Evolutionary conservation across 495 filamentous ascomycete genomes (phyloP).

Genomic region (Penicilliopsis zonata): DNA sequence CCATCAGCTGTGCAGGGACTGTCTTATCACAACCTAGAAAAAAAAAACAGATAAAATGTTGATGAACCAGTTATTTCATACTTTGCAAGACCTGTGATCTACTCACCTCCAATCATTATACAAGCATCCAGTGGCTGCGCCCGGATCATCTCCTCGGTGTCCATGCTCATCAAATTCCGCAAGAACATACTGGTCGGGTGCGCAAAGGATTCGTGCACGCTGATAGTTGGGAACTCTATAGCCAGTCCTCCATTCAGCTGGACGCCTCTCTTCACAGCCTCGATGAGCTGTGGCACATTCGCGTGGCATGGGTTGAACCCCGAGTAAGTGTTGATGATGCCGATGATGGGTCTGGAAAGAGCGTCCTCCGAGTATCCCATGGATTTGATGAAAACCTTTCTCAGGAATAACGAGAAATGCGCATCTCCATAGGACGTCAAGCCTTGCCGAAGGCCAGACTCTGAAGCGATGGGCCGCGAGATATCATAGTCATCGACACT

Average conservation of each 20-base stretch:
- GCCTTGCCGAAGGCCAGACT: constrained; percentile 42
- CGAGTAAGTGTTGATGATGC: constrained; percentile 55
- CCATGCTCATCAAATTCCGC: constrained; percentile 60
- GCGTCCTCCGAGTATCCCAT: constrained; percentile 56
- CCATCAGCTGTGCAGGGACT: constrained; percentile 56
- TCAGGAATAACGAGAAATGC: constrained; percentile 57
- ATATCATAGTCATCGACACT: constrained; percentile 39
- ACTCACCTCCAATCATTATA: constrained; percentile 51
- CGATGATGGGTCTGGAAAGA: constrained; percentile 50
- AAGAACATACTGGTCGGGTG: constrained; percentile 58
- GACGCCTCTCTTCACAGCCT: constrained; percentile 50
- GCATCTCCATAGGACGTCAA: constrained; percentile 57
- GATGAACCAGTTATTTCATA: too few species aligned
- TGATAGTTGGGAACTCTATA: constrained; percentile 57
- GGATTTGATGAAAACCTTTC: constrained; percentile 61
- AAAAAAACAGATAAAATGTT: too few species aligned
- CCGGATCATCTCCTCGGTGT: constrained; percentile 59
- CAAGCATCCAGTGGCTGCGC: constrained; percentile 54
- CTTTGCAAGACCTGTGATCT: too few species aligned
- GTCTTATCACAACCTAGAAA: constrained; percentile 57
- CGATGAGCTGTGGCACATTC: constrained; percentile 54
- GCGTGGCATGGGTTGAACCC: constrained; percentile 59
- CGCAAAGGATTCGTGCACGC: constrained; percentile 50
- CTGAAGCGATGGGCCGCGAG: constrained; percentile 29
- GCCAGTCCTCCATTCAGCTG: constrained; percentile 48